phyloP scores from a whole-genome alignment of 2,329 filamentous ascomycete species.

The Knoxdaviesia capensis region DNA sequence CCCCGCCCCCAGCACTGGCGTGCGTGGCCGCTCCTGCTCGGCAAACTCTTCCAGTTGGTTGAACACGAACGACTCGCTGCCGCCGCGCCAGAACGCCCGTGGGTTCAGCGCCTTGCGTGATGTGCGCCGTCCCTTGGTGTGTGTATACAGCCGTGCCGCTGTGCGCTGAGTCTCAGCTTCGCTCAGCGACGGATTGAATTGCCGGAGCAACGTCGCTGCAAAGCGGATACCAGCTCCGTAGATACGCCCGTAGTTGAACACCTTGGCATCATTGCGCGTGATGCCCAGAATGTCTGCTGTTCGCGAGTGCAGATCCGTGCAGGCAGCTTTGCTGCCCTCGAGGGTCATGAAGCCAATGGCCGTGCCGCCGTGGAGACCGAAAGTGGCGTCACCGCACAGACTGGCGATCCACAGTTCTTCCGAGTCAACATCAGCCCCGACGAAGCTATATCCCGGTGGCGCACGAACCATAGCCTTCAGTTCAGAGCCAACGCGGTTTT shows the following conservation, averaged over 20 bases:
- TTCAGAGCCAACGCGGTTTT: slow-evolving; percentile 88
- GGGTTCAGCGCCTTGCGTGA: slow-evolving; percentile 51
- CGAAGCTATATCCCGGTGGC: slow-evolving; percentile 77
- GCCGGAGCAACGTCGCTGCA: slow-evolving; percentile 68
- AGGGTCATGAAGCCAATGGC: slow-evolving; percentile 98
- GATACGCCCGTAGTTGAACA: slow-evolving; percentile 97
- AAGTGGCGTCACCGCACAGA: slow-evolving; percentile 82
- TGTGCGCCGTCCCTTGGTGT: slow-evolving; percentile 80
- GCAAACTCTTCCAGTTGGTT: slow-evolving; percentile 97
- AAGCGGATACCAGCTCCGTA: slow-evolving; percentile 96
- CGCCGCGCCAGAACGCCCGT: slow-evolving; percentile 78
- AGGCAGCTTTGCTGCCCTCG: slow-evolving; percentile 83
- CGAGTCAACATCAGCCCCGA: slow-evolving; percentile 92
- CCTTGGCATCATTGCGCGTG: slow-evolving; percentile 82
- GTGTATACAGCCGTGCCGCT: slow-evolving; percentile 63
- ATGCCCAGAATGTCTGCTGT: slow-evolving; percentile 87
- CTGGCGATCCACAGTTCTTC: slow-evolving; percentile 97
- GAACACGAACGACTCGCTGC: slow-evolving; percentile 94
- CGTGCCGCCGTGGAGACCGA: slow-evolving; percentile 87
- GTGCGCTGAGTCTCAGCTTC: slow-evolving; percentile 60
- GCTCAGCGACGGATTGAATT: slow-evolving; percentile 75
- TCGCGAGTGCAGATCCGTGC: slow-evolving; percentile 84
- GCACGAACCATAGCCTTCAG: slow-evolving; percentile 93
- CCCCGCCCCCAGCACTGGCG: slow-evolving; percentile 79
- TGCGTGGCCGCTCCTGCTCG: slow-evolving; percentile 76